A percentile compares a stretch with the other conserved stretches of the same genome.
Conservation (phyloP, 306 rosid species). For the Gillenia trifoliata region DNA sequence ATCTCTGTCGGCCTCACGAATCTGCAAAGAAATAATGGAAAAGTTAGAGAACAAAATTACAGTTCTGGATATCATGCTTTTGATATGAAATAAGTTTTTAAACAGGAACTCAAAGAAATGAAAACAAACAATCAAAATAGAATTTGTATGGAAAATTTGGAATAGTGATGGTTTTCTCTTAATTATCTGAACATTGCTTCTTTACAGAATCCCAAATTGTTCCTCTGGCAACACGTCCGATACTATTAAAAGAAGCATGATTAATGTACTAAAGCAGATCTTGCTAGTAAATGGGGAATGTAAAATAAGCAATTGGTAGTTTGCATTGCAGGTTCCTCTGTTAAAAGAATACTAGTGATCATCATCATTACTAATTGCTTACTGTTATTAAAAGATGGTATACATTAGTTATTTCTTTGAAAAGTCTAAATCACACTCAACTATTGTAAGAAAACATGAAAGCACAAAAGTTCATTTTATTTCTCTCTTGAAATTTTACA, state of each 20-base stretch:
- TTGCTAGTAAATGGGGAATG: background rate
- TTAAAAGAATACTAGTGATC: background rate
- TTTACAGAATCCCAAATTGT: background rate
- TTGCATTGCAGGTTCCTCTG: background rate
- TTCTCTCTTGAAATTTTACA: background rate
- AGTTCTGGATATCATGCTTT: background rate
- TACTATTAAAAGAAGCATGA: background rate
- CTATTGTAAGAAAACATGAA: no score
- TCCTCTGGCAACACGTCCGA: background rate
- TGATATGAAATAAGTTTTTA: background rate
- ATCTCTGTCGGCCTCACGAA: slow-evolving; percentile 83
- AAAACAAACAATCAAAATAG: no score
- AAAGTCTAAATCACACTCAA: no score
- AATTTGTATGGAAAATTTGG: background rate
- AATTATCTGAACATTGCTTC: background rate
- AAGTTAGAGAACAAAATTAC: background rate
- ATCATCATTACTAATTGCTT: no score
- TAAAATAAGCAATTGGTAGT: background rate
- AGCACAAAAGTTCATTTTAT: no score
- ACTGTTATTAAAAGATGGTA: no score
- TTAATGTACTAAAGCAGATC: background rate
- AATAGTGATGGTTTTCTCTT: background rate
- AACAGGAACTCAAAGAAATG: background rate
- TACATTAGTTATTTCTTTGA: no score
- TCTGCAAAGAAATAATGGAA: slow-evolving; percentile 41